Conservation (phyloP, 2,329 filamentous ascomycete species). For the Aspergillus caelatus region DNA sequence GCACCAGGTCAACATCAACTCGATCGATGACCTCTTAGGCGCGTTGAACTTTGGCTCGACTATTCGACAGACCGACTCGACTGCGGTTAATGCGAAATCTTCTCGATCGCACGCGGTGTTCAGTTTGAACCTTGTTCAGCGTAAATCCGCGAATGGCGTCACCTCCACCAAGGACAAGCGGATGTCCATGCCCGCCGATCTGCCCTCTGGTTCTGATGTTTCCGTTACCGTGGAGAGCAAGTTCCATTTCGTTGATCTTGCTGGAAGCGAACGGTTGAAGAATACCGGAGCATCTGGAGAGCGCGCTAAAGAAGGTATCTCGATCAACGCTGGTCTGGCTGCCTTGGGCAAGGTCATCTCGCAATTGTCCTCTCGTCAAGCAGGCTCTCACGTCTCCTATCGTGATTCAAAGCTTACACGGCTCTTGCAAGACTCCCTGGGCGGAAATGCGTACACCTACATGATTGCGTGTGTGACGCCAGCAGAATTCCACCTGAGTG, state of each 20-base stretch:
- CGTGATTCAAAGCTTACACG: conserved; percentile 96
- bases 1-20: conserved; percentile 84
- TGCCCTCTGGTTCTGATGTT: conserved; percentile 64
- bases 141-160: conserved; percentile 56
- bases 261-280: conserved; percentile 93
- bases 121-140: conserved; percentile 86
- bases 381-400: conserved; percentile 92
- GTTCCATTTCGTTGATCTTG: conserved; percentile 96
- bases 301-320: conserved; percentile 92
- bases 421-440: conserved; percentile 91
- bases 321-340: conserved; percentile 94
- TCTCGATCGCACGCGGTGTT: conserved; percentile 98
- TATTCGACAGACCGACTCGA: conserved; percentile 95
- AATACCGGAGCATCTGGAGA: conserved; percentile 96
- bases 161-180: conserved; percentile 73
- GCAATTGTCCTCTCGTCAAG: conserved; percentile 86
- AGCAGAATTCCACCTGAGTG: conserved; percentile 94
- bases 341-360: conserved; percentile 98
- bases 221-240: conserved; percentile 94
- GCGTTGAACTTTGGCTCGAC: conserved; percentile 90
- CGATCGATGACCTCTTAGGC: conserved; percentile 84
- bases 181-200: conserved; percentile 81
- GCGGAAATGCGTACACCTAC: conserved; percentile 96
- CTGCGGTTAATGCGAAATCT: conserved; percentile 95
- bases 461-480: conserved; percentile 99